Evolutionary conservation across 1,139 yeast species (phyloP), one percentile per base, ranked within the genome.

Genomic region (Pichia sp.): DNA sequence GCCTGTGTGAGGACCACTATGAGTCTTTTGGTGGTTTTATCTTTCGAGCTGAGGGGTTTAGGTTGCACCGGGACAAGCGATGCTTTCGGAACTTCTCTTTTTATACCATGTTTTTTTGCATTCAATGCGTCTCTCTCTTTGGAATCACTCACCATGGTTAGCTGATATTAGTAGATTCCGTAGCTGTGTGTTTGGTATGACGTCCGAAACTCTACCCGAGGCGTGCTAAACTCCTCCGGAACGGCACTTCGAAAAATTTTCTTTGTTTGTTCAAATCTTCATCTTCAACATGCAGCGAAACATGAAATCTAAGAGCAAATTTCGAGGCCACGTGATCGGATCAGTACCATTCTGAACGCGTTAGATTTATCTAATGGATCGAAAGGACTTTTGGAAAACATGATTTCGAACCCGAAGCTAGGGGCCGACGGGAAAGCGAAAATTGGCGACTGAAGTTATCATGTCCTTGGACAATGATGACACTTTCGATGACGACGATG

Each of bases 1-100:
- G 99, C 99, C 66, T 90, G 95, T 8, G 96, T 85, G 52, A 93
- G 78, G 23, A 93, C 99, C 21, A 93, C 98, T 55, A 93, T 83
- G 64, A 93, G 77, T 64, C 99, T 79, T 68, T 87, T 82, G 21
- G 96, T 85, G 55, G 74, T 76, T 67, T 89, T 90, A 71, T 90
- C 97, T 61, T 81, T 86, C 1, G 96, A 87, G 46, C 80, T 80
- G 54, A 89, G 77, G n/a, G 87, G 81, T 42, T 82, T 74, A 40
- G 97, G 97, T 60, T 88, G 91, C 49, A 80, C 83, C 22, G 96
- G 97, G 28, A 87, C 91, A 52, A 88, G 74, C 9, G 89, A 82
- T 1, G 88, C 90, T 23, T 58, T 80, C 67, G 74, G 89, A 65
- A 68, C 75, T 60, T 73, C 73, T 55, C 70, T 71, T 60, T 57